Evolutionary conservation across 441 rosid species (phyloP), one percentile per base, ranked within the genome.

Genomic region (Omphalea diandra): DNA sequence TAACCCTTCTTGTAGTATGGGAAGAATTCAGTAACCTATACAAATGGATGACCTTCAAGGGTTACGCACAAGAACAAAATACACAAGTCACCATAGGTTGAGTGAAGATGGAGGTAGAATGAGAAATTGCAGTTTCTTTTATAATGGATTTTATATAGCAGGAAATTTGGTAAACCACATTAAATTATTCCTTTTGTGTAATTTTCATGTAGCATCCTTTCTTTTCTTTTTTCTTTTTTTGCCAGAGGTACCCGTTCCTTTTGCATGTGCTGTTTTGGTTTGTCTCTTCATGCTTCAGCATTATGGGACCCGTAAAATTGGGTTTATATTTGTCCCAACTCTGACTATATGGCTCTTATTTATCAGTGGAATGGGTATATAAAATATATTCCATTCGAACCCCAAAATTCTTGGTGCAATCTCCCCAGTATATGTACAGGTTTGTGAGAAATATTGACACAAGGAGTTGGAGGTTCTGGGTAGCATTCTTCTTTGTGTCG

Each of bases 221-320:
- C n/a, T n/a, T n/a, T 27, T 4, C 22, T 9, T 40, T n/a, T 41
- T 29, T 55, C 15, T 10, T 20, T 22, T 46, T 54, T 59, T 76
- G 61, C 46, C 90, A 86, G 90, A 88, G 79, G 74, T 86, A 52
- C 72, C 87, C 0, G 83, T 83, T 72, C 88, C 89, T 54, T 65
- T 53, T 22, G 90, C 94, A 11, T 88, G 94, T 75, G 83, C 73
- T 15, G 79, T 88, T 63, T 68, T 83, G 76, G 79, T 85, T 40
- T 74, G 84, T 78, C 85, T 88, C 49, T 88, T 88, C 84, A 73
- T 63, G 17, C 79, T 88, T 72, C 90, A 88, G 77, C 86, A 71
- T 68, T 76, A 71, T 56, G 89, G 94, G 7, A 83, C 83, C 0
- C 84, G 62, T 38, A 85, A 83, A 72, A 80, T 88, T 31, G 94